phyloP scores from a whole-genome alignment of 768 basidiomycete genomes.

The Boletus edulis region DNA sequence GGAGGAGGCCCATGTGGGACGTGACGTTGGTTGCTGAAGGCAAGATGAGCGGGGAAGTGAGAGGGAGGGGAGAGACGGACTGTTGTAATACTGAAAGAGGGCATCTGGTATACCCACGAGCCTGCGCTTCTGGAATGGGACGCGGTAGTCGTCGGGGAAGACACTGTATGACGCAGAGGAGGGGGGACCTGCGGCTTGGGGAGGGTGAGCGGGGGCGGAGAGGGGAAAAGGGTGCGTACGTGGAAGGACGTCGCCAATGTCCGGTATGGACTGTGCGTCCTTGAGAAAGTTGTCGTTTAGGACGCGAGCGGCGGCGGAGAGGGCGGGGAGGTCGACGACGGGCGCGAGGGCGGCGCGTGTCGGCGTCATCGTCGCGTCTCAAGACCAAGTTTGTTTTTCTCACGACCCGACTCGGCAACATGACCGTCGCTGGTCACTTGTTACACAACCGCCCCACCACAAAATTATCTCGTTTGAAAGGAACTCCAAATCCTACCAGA shows the following conservation, averaged over 20 bases:
- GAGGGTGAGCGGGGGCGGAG: slow-evolving; percentile 5
- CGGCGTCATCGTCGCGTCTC: slow-evolving; percentile 14
- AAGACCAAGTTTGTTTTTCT: slow-evolving; percentile 33
- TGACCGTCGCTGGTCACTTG: slow-evolving; percentile 48
- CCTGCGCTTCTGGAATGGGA: slow-evolving; percentile 77
- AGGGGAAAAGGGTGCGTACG: slow-evolving; percentile 34
- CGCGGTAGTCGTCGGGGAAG: slow-evolving; percentile 73
- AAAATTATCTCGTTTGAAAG: too few species aligned
- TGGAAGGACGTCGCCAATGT: slow-evolving; percentile 66
- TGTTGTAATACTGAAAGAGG: slow-evolving; percentile 75
- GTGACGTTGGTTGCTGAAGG: slow-evolving; percentile 60
- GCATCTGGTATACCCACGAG: slow-evolving; percentile 77
- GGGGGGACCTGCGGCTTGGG: slow-evolving; percentile 55
- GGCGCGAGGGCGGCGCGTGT: slow-evolving; percentile 13
- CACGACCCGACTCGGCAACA: slow-evolving; percentile 61
- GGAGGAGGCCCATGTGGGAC: slow-evolving; percentile 86
- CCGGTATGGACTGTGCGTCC: slow-evolving; percentile 73
- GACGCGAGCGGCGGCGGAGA: slow-evolving; percentile 66
- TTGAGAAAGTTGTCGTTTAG: slow-evolving; percentile 68
- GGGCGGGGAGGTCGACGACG: slow-evolving; percentile 55
- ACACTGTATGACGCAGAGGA: slow-evolving; percentile 78
- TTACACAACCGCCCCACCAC: too few species aligned
- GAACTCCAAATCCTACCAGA: too few species aligned
- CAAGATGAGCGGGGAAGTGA: slow-evolving; percentile 11
- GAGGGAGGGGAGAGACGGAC: slow-evolving; percentile 38